Evolutionary conservation across 179 eudicot species (phyloP).

Genomic region (Dionaea muscipula): DNA sequence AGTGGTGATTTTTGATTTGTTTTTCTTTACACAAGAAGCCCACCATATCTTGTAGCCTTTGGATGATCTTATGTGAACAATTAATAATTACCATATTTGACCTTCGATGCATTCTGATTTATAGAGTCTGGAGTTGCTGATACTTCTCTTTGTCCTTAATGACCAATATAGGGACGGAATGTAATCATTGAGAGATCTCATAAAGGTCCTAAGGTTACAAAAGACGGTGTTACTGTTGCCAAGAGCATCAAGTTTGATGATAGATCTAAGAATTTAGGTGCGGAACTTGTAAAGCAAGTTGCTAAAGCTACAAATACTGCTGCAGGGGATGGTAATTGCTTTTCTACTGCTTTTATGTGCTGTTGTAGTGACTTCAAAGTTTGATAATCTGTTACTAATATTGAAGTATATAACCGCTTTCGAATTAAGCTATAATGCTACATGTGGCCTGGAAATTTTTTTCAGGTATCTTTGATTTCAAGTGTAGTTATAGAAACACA

Average conservation of each 20-base stretch:
- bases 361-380: neutral
- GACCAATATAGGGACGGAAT: slow-evolving; percentile 50
- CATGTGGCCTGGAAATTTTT: too few species aligned
- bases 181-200: slow-evolving; percentile 62
- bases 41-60: too few species aligned
- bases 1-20: too few species aligned
- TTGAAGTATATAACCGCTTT: neutral
- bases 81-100: neutral
- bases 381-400: too few species aligned
- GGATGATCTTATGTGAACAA: too few species aligned
- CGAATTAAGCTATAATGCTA: too few species aligned
- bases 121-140: neutral
- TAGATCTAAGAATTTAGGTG: slow-evolving; percentile 78
- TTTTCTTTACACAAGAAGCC: too few species aligned
- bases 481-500: too few species aligned
- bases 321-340: slow-evolving; percentile 83
- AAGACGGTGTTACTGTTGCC: slow-evolving; percentile 97
- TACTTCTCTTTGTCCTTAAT: slow-evolving; percentile 6
- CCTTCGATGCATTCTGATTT: neutral
- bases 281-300: slow-evolving; percentile 87
- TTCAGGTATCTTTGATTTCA: too few species aligned
- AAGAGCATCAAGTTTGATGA: slow-evolving; percentile 67
- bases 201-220: slow-evolving; percentile 71
- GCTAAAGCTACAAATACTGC: slow-evolving; percentile 80
- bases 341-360: neutral